Base-by-base conservation (phyloP, 495 filamentous ascomycete genomes). In the Penicillium paxilli region DNA sequence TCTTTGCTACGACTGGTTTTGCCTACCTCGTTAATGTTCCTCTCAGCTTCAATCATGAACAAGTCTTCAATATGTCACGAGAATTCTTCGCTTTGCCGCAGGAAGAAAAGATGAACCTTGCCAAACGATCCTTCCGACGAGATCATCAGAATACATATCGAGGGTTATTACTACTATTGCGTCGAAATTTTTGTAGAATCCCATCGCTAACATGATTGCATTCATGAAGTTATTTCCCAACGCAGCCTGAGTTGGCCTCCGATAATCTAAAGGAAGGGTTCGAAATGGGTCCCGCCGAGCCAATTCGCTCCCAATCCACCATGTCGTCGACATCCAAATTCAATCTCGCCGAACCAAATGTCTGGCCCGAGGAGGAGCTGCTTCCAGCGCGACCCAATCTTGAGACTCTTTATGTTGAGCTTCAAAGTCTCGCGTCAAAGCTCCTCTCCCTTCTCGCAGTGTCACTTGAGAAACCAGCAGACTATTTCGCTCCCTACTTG, bases 211-310 rank as follows among this genome's bases (percentile, higher is more conserved):
- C 35, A n/a, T 2, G 17, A 7, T 8, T 38, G 4, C n/a, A 7
- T 16, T 7, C n/a, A 16, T 38, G 8, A 51, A 74, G 68, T 47
- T 71, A 76, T 59, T 78, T 78, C 38, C 75, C 76, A 12, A 60
- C 67, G 6, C 72, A 76, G 54, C 61, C 62, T 2, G 60, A 65
- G 24, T 38, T 55, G 14, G 58, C 54, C 37, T 52, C 58, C 17
- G 71, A 73, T 47, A 77, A 77, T 33, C 60, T 77, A 19, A 79
- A 78, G 55, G 75, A 78, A 59, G 75, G 75, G 2, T 78, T 80
- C 57, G 76, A 79, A 49, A 69, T 76, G 26, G 76, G 76, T 11
- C 65, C 69, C 14, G 33, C 58, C 21, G n/a, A 49, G 2, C 49
- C 38, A 1, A 54, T 56, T 28, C 49, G 25, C 5, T 37, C 51